Evolutionary conservation across 2,329 filamentous ascomycete species (phyloP).

Genomic region (Xylaria arbuscula): DNA sequence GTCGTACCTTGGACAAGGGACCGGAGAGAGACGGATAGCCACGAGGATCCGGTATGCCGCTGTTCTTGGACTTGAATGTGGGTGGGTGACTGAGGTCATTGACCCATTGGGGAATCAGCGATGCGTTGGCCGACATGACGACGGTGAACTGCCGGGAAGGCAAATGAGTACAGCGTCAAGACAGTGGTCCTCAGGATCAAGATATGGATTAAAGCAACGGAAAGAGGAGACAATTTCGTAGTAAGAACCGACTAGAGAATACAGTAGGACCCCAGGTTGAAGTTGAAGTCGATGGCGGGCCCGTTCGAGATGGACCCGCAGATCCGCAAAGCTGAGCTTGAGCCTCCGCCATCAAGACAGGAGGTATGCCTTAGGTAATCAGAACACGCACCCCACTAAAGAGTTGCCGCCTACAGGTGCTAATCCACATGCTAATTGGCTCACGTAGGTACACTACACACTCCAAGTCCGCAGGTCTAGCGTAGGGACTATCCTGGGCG

Average conservation of each 20-base stretch:
- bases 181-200: background rate
- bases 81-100: constrained; percentile 79
- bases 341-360: background rate
- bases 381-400: background rate
- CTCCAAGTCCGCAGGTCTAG: too few species aligned
- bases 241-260: background rate
- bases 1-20: constrained; percentile 67
- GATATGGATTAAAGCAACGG: background rate
- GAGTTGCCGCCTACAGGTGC: too few species aligned
- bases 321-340: constrained; percentile 2
- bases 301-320: constrained; percentile 25
- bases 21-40: constrained; percentile 74
- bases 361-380: constrained; percentile 22
- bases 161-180: background rate
- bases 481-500: too few species aligned
- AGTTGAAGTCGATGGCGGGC: constrained; percentile 20
- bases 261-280: constrained; percentile 13
- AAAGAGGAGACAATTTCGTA: background rate
- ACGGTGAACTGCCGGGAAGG: background rate
- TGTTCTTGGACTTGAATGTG: constrained; percentile 71
- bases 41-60: constrained; percentile 82
- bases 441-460: too few species aligned
- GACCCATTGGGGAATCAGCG: constrained; percentile 80
- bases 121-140: constrained; percentile 43
- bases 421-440: background rate